Base-by-base conservation (phyloP, 2,329 filamentous ascomycete species). In the Lecanicillium sp. region DNA sequence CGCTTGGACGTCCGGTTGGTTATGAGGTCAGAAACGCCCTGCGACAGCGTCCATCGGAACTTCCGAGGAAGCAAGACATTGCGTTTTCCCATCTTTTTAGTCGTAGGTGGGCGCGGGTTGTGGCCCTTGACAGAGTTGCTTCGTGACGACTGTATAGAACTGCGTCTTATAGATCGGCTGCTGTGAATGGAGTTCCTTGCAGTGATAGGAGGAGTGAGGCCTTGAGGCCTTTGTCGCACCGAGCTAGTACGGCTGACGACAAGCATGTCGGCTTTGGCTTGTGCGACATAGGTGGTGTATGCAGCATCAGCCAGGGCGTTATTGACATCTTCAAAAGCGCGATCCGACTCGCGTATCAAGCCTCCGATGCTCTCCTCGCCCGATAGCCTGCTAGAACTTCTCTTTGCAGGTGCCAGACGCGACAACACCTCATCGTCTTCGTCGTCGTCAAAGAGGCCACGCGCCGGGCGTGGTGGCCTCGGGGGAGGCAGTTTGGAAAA, bases 1-100 rank as follows among this genome's bases (percentile, higher is more conserved):
- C 70, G 71, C 52, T 70, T 70, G 58, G 83, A 80, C 38, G 76
- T 66, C 36, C 74, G 75, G 15, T 73, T 72, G 35, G 67, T 74
- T 50, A 83, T 70, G 10, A 80, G 65, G 24, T 78, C 78, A n/a
- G 74, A 69, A 55, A 83, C 68, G 52, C 78, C 79, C 44, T 78
- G 75, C 0, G 76, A 69, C 24, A 82, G 59, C 12, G 71, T 72
- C 75, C 77, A 78, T 62, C 72, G 67, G 24, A 48, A 27, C 38
- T 37, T 48, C 37, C 32, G 29, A n/a, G 38, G 41, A 2, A 44
- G 41, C 27, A 44, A 27, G 15, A 49, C 48, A 21, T 39, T 44
- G 26, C 41, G 48, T 29, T 40, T 44, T 26, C 48, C 48, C 33
- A 49, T 44, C 41, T 44, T 49, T 36, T 49, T 49, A 6, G 47